phyloP scores from a whole-genome alignment of 2,329 filamentous ascomycete species.

The Metarhizium anisopliae region DNA sequence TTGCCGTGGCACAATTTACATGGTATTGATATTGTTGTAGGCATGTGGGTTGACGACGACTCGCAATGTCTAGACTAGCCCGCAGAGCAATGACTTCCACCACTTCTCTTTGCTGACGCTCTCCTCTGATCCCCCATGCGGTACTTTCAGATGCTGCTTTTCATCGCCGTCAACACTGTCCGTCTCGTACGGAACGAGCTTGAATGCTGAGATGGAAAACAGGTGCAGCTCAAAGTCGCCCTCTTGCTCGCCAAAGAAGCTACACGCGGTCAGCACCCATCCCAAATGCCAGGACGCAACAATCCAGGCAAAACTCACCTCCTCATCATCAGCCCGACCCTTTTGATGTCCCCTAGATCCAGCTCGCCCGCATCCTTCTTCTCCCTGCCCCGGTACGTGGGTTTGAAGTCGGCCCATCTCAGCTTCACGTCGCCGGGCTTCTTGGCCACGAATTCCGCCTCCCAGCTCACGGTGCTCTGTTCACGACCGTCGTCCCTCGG shows the following conservation, averaged over 20 bases:
- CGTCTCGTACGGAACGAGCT: constrained; percentile 4
- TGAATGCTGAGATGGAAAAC: constrained; percentile 19
- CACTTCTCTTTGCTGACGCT: constrained; percentile 7
- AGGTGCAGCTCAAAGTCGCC: constrained; percentile 47
- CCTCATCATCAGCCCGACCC: constrained; percentile 70
- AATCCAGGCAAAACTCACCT: constrained; percentile 41
- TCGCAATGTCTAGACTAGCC: constrained; percentile 10
- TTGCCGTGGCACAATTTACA: no score
- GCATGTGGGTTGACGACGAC: neutral
- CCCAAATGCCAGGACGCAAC: neutral
- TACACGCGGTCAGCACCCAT: constrained; percentile 25
- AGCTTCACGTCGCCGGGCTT: constrained; percentile 38
- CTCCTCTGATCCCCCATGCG: neutral
- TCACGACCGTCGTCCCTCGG: constrained; percentile 57
- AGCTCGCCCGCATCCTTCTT: constrained; percentile 51
- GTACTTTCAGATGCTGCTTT: constrained; percentile 9
- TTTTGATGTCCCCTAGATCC: constrained; percentile 50
- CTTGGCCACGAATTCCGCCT: constrained; percentile 52
- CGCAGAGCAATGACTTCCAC: constrained; percentile 20
- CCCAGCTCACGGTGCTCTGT: constrained; percentile 63
- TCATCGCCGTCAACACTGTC: constrained; percentile 11
- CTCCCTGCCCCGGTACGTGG: constrained; percentile 65
- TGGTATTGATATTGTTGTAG: neutral
- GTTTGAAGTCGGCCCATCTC: constrained; percentile 54
- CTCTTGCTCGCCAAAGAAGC: constrained; percentile 67